These are phyloP conservation scores for Gymnopus androsaceus DNA, from an alignment of 1,284 basidiomycete species.

Conservation along the genomic window DNA sequence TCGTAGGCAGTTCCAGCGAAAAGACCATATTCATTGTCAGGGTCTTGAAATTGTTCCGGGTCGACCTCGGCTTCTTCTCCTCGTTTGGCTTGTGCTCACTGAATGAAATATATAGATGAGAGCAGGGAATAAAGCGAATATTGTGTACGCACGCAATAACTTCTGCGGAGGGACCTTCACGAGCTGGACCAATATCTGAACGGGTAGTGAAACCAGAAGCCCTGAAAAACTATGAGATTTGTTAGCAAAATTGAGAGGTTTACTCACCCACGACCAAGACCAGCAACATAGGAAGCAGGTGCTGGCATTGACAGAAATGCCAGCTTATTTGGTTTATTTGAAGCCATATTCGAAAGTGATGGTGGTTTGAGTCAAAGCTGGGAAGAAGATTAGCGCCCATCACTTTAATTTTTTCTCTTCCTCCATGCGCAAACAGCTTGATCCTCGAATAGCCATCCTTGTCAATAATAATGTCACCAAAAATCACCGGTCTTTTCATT, in stretches of 20 bases:
- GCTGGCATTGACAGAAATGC: slow-evolving; percentile 86
- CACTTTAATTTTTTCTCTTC: slow-evolving; percentile 2
- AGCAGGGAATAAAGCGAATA: slow-evolving; percentile 9
- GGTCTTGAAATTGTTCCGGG: slow-evolving; percentile 91
- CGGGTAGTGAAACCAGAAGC: slow-evolving; percentile 98
- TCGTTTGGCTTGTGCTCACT: slow-evolving; percentile 82
- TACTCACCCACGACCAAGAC: slow-evolving; percentile 89
- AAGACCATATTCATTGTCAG: slow-evolving; percentile 95
- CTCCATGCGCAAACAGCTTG: slow-evolving; percentile 80
- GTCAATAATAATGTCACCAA: slow-evolving; percentile 93
- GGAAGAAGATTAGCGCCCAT: background rate
- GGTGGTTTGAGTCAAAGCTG: background rate
- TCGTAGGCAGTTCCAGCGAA: slow-evolving; percentile 97
- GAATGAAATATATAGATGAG: slow-evolving; percentile 9
- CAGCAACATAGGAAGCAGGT: slow-evolving; percentile 92
- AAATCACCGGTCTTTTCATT: slow-evolving; percentile 94
- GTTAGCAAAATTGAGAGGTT: slow-evolving; percentile 12
- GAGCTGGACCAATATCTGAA: slow-evolving; percentile 97
- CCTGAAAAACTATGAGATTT: slow-evolving; percentile 39
- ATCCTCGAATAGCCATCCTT: slow-evolving; percentile 89
- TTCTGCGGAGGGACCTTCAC: slow-evolving; percentile 91
- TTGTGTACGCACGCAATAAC: slow-evolving; percentile 69
- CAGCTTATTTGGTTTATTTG: slow-evolving; percentile 69
- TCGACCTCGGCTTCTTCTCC: slow-evolving; percentile 88
- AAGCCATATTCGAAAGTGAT: slow-evolving; percentile 36